Base-by-base conservation (phyloP, 2,329 filamentous ascomycete genomes). In the Trichoderma sp. region DNA sequence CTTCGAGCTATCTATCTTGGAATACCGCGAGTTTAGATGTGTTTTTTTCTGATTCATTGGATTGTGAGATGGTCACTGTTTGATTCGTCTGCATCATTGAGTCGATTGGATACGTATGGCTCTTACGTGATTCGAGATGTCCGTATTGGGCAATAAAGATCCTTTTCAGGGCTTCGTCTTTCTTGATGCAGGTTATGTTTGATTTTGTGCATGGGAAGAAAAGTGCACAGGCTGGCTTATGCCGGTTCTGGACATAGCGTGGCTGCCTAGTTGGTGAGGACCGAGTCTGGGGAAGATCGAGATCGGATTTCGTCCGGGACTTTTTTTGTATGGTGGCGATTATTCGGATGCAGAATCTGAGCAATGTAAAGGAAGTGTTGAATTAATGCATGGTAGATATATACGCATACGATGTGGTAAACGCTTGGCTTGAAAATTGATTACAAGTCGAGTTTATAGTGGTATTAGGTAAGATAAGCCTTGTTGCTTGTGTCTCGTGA, bases 271-370 rank as follows among this genome's bases (percentile, higher is more conserved):
- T 54, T 54, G 34, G 46, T 37, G 54, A 58, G 46, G 52, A 26
- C 39, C 43, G 51, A 56, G 63, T 66, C 63, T 59, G 54, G 63
- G 63, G 63, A 66, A 66, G 63, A 66, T 66, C 54, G 63, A 66
- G 63, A 58, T 66, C 52, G 63, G 63, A 39, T 55, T 56, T 66
- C 43, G 39, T 58, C 54, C 37, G 54, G 52, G 26, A 32, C 49
- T 52, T n/a, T n/a, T 32, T 11, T 30, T 13, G 1, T 65, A 28
- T 26, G 51, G 46, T 24, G 46, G 46, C n/a, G 46, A 49, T 51
- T 24, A 11, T 49, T 49, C 11, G 16, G 14, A 58, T n/a, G 10
- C 8, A n/a, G 43, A 46, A 43, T 39, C 3, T 1, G 26, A 32
- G 39, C 32, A 7, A 26, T 39, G 16, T 2, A 37, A 52, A 14